Evolutionary conservation across 495 filamentous ascomycete species (phyloP).

Genomic region (Chaetomidium leptoderma): DNA sequence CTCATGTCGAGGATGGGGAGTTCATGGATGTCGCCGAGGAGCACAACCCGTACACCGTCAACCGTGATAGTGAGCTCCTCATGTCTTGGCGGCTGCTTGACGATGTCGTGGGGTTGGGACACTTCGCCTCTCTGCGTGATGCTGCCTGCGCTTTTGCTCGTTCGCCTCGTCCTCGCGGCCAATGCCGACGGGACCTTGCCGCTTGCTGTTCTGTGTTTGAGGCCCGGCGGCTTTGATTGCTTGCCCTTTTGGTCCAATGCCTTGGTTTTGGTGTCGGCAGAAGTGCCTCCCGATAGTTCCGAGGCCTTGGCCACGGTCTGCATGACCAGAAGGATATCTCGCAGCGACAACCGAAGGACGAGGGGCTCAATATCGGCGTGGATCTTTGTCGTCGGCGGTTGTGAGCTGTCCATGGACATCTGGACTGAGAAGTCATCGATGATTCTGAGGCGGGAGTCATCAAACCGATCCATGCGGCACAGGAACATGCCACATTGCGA

Average conservation of each 20-base stretch:
- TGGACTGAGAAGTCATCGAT: conserved; percentile 93
- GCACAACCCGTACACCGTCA: conserved; percentile 84
- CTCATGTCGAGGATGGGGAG: conserved; percentile 91
- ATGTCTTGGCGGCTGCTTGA: conserved; percentile 40
- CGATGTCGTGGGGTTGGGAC: conserved; percentile 31
- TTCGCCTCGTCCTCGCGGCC: conserved; percentile 32
- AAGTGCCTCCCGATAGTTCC: conserved; percentile 65
- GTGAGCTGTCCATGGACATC: conserved; percentile 78
- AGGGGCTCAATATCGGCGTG: conserved; percentile 85
- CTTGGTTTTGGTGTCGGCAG: conserved; percentile 35
- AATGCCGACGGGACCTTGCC: conserved; percentile 61
- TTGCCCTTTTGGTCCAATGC: conserved; percentile 56
- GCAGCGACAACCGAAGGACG: conserved; percentile 84
- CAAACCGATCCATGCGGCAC: conserved; percentile 96
- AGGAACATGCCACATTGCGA: conserved; percentile 95
- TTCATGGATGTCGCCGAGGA: conserved; percentile 94
- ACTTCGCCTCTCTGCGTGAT: conserved; percentile 13
- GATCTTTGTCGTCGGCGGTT: conserved; percentile 68
- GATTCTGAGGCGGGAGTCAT: conserved; percentile 78
- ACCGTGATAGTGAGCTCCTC: conserved; percentile 82
- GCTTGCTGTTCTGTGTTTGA: conserved; percentile 62
- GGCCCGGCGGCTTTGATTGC: conserved; percentile 54
- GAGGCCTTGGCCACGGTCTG: conserved; percentile 92
- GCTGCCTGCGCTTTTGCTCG: conserved; percentile 23
- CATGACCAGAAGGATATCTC: conserved; percentile 89